Conservation (phyloP, 2,329 filamentous ascomycete species). For the Fusarium sp. region DNA sequence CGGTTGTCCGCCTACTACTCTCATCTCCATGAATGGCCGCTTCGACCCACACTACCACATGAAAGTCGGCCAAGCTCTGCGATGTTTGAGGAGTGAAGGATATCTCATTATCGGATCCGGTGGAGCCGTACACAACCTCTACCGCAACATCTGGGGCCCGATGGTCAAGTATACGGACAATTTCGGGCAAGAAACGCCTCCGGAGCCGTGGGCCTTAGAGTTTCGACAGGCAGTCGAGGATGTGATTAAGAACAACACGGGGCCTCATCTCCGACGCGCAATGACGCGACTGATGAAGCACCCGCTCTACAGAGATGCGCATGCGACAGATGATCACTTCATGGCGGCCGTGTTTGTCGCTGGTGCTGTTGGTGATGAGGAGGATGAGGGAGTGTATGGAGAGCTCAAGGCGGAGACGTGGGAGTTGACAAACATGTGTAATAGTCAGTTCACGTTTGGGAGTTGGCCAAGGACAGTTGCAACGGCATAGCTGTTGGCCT, state of each 20-base stretch:
- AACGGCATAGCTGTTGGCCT: neutral
- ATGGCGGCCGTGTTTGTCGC: slow-evolving; percentile 74
- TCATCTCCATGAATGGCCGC: slow-evolving; percentile 41
- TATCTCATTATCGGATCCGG: slow-evolving; percentile 68
- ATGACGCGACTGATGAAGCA: slow-evolving; percentile 76
- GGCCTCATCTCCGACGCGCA: slow-evolving; percentile 64
- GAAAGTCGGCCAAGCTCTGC: slow-evolving; percentile 30
- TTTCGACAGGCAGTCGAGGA: slow-evolving; percentile 75
- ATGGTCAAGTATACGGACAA: slow-evolving; percentile 67
- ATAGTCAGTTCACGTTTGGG: slow-evolving; percentile 69
- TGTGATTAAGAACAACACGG: slow-evolving; percentile 54
- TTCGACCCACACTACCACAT: slow-evolving; percentile 43
- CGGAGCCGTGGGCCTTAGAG: slow-evolving; percentile 66
- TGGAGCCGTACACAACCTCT: slow-evolving; percentile 78
- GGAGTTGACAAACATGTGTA: slow-evolving; percentile 75
- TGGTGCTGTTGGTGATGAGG: slow-evolving; percentile 62
- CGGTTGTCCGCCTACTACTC: slow-evolving; percentile 73
- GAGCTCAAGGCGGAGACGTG: slow-evolving; percentile 70
- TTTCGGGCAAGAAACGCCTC: slow-evolving; percentile 22
- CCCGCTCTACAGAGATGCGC: slow-evolving; percentile 72
- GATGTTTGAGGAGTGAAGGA: slow-evolving; percentile 13
- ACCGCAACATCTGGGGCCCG: slow-evolving; percentile 73
- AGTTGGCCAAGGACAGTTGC: slow-evolving; percentile 25
- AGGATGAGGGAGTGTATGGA: slow-evolving; percentile 57
- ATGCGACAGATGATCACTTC: slow-evolving; percentile 78